Conservation (phyloP, 1,284 basidiomycete species). For the Pseudozyma thailandica region DNA sequence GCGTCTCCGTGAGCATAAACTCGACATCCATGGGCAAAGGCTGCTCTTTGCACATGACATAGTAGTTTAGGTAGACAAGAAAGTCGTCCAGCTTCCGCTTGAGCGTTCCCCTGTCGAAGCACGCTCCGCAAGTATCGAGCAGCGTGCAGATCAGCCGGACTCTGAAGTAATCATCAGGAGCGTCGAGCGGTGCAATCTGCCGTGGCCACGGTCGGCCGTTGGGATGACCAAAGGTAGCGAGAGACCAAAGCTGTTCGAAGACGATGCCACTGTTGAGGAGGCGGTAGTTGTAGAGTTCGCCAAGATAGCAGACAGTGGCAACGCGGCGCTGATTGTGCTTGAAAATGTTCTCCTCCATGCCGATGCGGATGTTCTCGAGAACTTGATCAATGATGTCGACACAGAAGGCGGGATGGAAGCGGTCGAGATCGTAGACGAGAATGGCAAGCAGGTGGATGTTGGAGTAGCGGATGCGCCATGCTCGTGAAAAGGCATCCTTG, state of each 20-base stretch:
- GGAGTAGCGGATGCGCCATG: conserved; percentile 94
- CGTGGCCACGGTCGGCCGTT: conserved; percentile 89
- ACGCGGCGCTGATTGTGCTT: conserved; percentile 92
- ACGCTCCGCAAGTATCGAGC: conserved; percentile 95
- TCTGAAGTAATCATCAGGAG: conserved; percentile 95
- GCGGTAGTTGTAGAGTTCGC: conserved; percentile 97
- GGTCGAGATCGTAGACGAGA: conserved; percentile 89
- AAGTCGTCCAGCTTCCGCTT: conserved; percentile 92
- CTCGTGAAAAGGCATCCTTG: conserved; percentile 87
- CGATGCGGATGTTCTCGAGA: conserved; percentile 87
- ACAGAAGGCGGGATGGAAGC: conserved; percentile 88
- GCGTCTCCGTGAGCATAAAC: conserved; percentile 92
- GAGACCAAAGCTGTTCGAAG: conserved; percentile 92
- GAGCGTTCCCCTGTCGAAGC: conserved; percentile 91
- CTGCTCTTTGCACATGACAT: conserved; percentile 83
- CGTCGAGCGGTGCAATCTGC: conserved; percentile 80
- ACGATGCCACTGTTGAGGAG: conserved; percentile 86
- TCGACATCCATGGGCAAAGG: conserved; percentile 93
- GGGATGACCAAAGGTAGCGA: conserved; percentile 95
- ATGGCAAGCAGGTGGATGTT: conserved; percentile 92
- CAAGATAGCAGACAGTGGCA: conserved; percentile 90
- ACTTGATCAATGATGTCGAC: conserved; percentile 92
- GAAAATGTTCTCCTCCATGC: conserved; percentile 90
- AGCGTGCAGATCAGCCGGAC: conserved; percentile 89
- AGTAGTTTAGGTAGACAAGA: conserved; percentile 92